phyloP scores from a whole-genome alignment of 345 rosid species.

The Tarenaya hassleriana region DNA sequence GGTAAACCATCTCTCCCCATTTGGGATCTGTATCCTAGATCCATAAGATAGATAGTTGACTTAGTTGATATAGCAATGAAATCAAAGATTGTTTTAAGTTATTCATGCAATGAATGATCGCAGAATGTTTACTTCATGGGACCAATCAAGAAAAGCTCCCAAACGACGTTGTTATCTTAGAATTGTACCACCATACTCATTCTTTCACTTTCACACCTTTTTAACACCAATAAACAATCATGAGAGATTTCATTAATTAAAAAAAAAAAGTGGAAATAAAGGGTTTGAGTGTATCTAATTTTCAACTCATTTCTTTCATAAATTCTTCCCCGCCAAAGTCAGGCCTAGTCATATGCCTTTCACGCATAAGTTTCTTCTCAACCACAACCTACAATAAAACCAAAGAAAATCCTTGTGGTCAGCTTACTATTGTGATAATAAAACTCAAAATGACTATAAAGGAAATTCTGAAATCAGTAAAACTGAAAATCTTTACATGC shows the following conservation, averaged over 20 bases:
- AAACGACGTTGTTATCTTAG: slow-evolving; percentile 57
- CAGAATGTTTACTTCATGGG: slow-evolving; percentile 69
- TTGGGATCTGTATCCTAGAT: too few species aligned
- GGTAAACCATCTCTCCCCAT: too few species aligned
- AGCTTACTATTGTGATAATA: background rate
- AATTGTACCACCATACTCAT: slow-evolving; percentile 71
- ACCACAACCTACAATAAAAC: slow-evolving; percentile 66
- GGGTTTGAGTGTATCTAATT: background rate
- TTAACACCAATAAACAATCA: slow-evolving; percentile 14
- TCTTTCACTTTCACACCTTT: slow-evolving; percentile 96
- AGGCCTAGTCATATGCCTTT: slow-evolving; percentile 63
- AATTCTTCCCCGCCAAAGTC: slow-evolving; percentile 87
- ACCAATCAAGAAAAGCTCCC: slow-evolving; percentile 98
- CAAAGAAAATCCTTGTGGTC: background rate
- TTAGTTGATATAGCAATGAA: background rate
- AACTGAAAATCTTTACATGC: background rate
- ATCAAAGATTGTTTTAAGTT: background rate
- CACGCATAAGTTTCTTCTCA: slow-evolving; percentile 90
- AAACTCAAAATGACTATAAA: background rate
- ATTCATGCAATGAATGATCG: background rate
- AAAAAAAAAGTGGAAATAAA: slow-evolving; percentile 10
- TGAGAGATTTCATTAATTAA: background rate
- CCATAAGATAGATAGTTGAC: slow-evolving; percentile 8
- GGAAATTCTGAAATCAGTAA: slow-evolving; percentile 1
- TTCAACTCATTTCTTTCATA: slow-evolving; percentile 59